Conservation (phyloP, 2,329 filamentous ascomycete species). For the Tolypocladium tundrense region DNA sequence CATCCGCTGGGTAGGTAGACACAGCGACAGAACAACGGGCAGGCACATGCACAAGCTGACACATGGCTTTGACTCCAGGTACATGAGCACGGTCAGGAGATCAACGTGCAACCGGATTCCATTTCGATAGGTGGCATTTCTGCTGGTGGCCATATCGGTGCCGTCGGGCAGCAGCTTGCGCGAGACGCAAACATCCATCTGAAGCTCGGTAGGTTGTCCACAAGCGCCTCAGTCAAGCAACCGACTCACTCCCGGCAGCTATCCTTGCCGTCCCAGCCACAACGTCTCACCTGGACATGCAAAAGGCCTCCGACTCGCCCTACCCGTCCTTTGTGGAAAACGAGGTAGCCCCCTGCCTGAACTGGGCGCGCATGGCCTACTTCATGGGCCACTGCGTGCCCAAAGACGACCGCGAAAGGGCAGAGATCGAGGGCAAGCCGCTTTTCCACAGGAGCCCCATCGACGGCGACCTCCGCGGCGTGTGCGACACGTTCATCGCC, state of each 20-base stretch:
- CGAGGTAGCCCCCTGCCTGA: slow-evolving; percentile 2
- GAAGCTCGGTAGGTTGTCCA: background rate
- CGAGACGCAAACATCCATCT: slow-evolving; percentile 1
- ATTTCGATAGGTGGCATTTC: slow-evolving; percentile 6
- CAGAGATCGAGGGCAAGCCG: background rate
- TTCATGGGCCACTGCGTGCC: slow-evolving; percentile 1
- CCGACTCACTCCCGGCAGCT: background rate
- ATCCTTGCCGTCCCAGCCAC: slow-evolving; percentile 1
- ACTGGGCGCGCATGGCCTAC: slow-evolving; percentile 3
- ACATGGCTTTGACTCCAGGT: background rate
- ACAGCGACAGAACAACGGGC: background rate
- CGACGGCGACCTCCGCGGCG: slow-evolving; percentile 1
- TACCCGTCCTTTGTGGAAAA: slow-evolving; percentile 2
- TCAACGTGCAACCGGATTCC: slow-evolving; percentile 3
- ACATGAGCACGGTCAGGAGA: background rate
- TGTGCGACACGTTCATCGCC: slow-evolving; percentile 3
- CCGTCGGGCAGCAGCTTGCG: slow-evolving; percentile 3
- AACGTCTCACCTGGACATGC: background rate
- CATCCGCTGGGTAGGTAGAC: slow-evolving; percentile 3
- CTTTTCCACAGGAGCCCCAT: background rate
- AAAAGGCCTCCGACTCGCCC: background rate
- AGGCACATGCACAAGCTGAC: background rate
- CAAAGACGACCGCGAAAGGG: background rate
- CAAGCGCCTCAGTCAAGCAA: background rate
- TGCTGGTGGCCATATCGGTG: slow-evolving; percentile 2